Percentiles rank a stretch among this genome's conserved stretches.
phyloP scores from a whole-genome alignment of 129 eudicot species.

The Flaveria linearis region DNA sequence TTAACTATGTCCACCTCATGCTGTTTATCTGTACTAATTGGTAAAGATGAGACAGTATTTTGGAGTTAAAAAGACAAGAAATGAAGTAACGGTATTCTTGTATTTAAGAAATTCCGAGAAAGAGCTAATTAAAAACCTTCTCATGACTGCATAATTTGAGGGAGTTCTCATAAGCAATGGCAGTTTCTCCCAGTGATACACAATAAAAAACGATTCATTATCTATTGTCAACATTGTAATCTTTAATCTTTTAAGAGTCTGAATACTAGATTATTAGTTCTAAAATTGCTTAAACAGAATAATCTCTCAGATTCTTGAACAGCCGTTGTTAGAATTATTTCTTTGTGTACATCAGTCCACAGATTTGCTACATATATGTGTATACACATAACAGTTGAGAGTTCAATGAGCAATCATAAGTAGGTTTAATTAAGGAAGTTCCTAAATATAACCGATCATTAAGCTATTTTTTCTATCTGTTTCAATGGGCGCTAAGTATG shows the following conservation, averaged over 20 bases:
- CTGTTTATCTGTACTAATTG: constrained; percentile 49
- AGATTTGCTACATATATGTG: constrained; percentile 33
- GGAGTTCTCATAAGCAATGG: constrained; percentile 52
- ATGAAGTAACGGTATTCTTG: constrained; percentile 35
- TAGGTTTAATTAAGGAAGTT: constrained; percentile 12
- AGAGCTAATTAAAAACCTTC: constrained; percentile 37
- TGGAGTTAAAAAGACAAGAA: constrained; percentile 50
- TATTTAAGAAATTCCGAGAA: constrained; percentile 39
- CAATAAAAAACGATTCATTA: constrained; percentile 43
- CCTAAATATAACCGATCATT: background rate
- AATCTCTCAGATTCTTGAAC: constrained; percentile 33
- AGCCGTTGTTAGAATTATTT: constrained; percentile 32
- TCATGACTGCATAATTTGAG: constrained; percentile 17
- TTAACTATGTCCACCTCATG: constrained; percentile 50
- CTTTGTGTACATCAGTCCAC: constrained; percentile 48
- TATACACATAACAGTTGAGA: background rate
- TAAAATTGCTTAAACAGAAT: constrained; percentile 21
- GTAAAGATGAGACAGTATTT: constrained; percentile 52
- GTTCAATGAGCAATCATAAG: constrained; percentile 4
- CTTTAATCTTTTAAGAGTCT: constrained; percentile 53
- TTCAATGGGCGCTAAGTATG: too few species aligned
- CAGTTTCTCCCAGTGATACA: constrained; percentile 65
- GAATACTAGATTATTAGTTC: constrained; percentile 54
- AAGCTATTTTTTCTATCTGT: background rate
- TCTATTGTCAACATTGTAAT: constrained; percentile 40